Conservation (phyloP, 441 rosid genomes). For the Pelargonium fulgidum region DNA sequence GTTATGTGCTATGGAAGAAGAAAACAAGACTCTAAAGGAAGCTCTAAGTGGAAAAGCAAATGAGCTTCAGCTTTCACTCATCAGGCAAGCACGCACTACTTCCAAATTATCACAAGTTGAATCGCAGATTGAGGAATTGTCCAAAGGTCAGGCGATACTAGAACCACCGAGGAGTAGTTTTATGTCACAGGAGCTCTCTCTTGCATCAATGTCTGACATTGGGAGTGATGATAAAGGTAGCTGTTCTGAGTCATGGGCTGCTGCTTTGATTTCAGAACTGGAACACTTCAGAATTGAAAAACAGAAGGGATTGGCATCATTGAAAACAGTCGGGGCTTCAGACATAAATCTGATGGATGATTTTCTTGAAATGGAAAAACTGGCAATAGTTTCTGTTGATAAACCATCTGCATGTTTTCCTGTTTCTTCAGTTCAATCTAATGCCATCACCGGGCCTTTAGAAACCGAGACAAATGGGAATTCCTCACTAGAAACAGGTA, state of each 20-base stretch:
- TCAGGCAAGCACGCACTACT: conserved; percentile 51
- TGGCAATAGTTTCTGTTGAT: conserved; percentile 51
- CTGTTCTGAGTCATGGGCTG: conserved; percentile 65
- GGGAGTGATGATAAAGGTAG: conserved; percentile 54
- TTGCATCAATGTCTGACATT: conserved; percentile 46
- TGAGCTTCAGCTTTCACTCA: conserved; percentile 67
- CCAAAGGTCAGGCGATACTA: conserved; percentile 34
- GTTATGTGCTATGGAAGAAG: conserved; percentile 60
- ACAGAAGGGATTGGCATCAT: conserved; percentile 30
- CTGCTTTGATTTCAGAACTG: conserved; percentile 62
- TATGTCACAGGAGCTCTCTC: conserved; percentile 39
- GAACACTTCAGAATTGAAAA: conserved; percentile 56
- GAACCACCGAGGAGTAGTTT: conserved; percentile 37
- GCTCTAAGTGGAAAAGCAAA: conserved; percentile 40
- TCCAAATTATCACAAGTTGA: conserved; percentile 38
- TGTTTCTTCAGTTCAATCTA: conserved; percentile 32
- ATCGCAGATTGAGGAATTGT: conserved; percentile 44
- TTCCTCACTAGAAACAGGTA: conserved; percentile 21
- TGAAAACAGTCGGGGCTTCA: conserved; percentile 40
- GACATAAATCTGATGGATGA: conserved; percentile 76
- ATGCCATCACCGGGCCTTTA: conserved; percentile 19
- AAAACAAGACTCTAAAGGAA: conserved; percentile 70
- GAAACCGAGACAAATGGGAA: conserved; percentile 31
- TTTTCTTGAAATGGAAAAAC: conserved; percentile 78
- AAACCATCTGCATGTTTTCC: conserved; percentile 35